Conservation (phyloP, 2,329 filamentous ascomycete genomes). For the Torrubiellomyces zombiae region DNA sequence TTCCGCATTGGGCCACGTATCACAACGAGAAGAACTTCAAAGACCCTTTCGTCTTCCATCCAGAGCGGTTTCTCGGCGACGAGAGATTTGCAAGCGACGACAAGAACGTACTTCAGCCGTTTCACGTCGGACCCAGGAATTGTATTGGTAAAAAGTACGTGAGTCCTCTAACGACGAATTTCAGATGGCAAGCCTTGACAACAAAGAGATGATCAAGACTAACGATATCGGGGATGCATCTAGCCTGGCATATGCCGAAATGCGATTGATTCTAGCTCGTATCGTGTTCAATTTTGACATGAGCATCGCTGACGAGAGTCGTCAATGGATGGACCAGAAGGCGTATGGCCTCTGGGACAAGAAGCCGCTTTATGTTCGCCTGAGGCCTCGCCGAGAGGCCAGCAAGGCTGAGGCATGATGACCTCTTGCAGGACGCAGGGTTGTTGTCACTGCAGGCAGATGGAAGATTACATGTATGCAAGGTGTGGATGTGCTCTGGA, state of each 20-base stretch:
- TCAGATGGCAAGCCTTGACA: too few relatives aligned
- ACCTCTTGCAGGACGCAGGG: too few relatives aligned
- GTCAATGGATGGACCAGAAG: conserved; percentile 2
- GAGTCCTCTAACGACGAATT: too few relatives aligned
- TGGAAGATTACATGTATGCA: too few relatives aligned
- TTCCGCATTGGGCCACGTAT: conserved; percentile 16
- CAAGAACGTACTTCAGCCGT: conserved; percentile 12
- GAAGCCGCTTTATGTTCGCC: conserved; percentile 1
- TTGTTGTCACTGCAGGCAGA: too few relatives aligned
- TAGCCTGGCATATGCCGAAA: conserved; percentile 15
- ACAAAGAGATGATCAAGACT: too few relatives aligned
- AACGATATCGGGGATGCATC: neutral
- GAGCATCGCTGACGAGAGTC: conserved; percentile 7
- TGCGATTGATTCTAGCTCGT: conserved; percentile 12
- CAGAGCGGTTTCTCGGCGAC: conserved; percentile 19
- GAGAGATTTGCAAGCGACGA: conserved; percentile 8
- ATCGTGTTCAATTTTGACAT: conserved; percentile 13
- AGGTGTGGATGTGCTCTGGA: too few relatives aligned
- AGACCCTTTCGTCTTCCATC: conserved; percentile 16
- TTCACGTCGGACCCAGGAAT: conserved; percentile 12
- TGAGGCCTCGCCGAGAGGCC: too few relatives aligned
- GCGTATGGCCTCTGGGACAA: conserved; percentile 4
- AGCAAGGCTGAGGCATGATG: too few relatives aligned
- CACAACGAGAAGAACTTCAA: conserved; percentile 16
- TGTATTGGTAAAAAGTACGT: conserved; percentile 17